A percentile compares a stretch with the other conserved stretches of the same genome.
Evolutionary conservation across 2,329 filamentous ascomycete species (phyloP).

Genomic region (Keithomyces neogunnii): DNA sequence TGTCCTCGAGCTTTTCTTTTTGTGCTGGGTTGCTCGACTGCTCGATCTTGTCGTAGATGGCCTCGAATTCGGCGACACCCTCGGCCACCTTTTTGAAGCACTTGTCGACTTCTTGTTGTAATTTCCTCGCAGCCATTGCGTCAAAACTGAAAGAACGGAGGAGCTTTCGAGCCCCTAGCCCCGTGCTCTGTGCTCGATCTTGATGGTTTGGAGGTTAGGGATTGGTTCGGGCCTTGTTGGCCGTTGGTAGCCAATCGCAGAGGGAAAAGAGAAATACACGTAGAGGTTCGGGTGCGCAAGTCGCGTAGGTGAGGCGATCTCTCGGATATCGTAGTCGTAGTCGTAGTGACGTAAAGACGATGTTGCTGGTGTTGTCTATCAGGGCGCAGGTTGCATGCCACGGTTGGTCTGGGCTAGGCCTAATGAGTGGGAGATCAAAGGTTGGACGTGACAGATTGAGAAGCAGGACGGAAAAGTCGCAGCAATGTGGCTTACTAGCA

Average conservation of each 20-base stretch:
- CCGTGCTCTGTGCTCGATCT: neutral
- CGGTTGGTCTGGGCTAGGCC: neutral
- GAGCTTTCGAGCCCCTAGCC: neutral
- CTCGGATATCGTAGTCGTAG: neutral
- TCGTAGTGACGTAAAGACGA: neutral
- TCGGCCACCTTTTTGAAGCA: slow-evolving; percentile 98
- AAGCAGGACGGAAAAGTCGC: slow-evolving; percentile 11
- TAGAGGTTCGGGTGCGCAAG: slow-evolving; percentile 1
- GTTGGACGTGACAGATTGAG: slow-evolving; percentile 10
- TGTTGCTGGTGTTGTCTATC: neutral
- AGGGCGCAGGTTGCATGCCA: slow-evolving; percentile 4
- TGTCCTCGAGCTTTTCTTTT: slow-evolving; percentile 97
- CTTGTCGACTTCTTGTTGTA: slow-evolving; percentile 97
- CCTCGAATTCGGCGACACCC: slow-evolving; percentile 85
- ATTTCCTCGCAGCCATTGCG: slow-evolving; percentile 89
- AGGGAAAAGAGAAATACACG: neutral
- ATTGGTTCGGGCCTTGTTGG: neutral
- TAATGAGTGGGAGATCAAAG: slow-evolving; percentile 2
- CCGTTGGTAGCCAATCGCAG: neutral
- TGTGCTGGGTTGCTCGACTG: slow-evolving; percentile 86
- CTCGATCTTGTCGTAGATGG: slow-evolving; percentile 96
- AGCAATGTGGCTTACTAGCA: slow-evolving; percentile 11
- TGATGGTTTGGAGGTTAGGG: neutral
- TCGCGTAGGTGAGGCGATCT: neutral
- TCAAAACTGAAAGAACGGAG: neutral